Conservation (phyloP, 257 asterid genomes). For the Ocimum tenuiflorum region DNA sequence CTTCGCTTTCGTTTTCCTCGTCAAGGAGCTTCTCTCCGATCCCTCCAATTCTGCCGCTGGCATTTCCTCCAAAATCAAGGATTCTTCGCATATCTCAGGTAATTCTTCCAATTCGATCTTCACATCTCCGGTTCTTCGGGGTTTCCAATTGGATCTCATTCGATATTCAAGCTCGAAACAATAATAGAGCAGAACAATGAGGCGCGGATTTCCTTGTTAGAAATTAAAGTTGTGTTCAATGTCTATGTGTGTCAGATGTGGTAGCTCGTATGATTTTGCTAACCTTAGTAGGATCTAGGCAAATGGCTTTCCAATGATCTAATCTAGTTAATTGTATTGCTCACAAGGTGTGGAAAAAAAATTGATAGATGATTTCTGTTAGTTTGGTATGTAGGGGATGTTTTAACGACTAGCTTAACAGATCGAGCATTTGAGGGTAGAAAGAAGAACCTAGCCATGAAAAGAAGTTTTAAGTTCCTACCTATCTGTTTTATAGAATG, state of each 20-base stretch:
- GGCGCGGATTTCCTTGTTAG: neutral
- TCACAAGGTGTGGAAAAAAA: neutral
- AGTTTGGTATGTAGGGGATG: slow-evolving; percentile 3
- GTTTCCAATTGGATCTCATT: neutral
- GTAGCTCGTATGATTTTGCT: neutral
- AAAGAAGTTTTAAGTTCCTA: neutral
- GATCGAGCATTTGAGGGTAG: neutral
- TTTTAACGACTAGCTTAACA: no score
- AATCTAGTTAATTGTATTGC: no score
- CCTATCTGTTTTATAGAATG: neutral
- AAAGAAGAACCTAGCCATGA: neutral
- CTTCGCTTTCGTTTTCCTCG: slow-evolving; percentile 87
- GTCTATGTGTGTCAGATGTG: neutral
- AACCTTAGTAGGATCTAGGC: neutral
- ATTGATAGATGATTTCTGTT: neutral
- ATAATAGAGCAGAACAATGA: neutral
- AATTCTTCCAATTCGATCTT: neutral
- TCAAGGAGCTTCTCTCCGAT: slow-evolving; percentile 73
- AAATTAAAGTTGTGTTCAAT: neutral
- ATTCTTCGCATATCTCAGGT: slow-evolving; percentile 83
- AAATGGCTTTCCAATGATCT: no score
- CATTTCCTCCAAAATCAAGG: slow-evolving; percentile 64
- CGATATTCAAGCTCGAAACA: neutral
- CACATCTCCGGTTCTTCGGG: slow-evolving; percentile 25
- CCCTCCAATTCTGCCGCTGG: slow-evolving; percentile 50